A percentile compares a stretch with the other conserved stretches of the same genome.
These are phyloP conservation scores for Globisporangium paddicum DNA, from an alignment of 352 stramenopile species.

Conservation along the genomic window DNA sequence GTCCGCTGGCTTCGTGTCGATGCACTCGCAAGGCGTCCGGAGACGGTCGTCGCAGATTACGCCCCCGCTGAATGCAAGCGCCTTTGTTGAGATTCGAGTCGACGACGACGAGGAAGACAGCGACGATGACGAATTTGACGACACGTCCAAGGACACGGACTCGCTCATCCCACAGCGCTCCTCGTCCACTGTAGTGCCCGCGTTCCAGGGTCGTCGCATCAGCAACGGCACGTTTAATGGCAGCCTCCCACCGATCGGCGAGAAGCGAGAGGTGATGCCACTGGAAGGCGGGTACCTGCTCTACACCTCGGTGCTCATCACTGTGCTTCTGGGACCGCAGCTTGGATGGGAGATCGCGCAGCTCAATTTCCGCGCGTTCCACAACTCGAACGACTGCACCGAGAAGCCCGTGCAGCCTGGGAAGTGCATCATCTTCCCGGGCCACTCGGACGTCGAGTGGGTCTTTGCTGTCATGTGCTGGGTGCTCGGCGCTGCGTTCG, in stretches of 20 bases:
- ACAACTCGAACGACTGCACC: constrained; percentile 30
- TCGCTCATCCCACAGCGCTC: constrained; percentile 3
- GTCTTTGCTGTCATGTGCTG: constrained; percentile 30
- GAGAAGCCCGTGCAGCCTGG: constrained; percentile 18
- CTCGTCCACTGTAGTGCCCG: constrained; percentile 1
- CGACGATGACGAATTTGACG: not conserved
- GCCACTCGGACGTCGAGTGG: constrained; percentile 33
- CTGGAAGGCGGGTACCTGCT: constrained; percentile 22
- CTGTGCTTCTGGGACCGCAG: constrained; percentile 29
- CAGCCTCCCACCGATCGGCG: constrained; percentile 1
- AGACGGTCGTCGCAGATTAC: constrained; percentile 12
- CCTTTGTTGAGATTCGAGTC: constrained; percentile 9
- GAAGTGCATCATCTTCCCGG: constrained; percentile 34
- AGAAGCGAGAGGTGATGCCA: constrained; percentile 1
- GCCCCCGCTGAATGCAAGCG: not conserved
- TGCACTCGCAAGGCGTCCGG: constrained; percentile 10
- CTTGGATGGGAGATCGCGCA: constrained; percentile 40
- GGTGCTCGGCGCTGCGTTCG: constrained; percentile 31
- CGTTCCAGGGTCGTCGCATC: constrained; percentile 3
- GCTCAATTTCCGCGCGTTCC: constrained; percentile 36
- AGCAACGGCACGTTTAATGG: constrained; percentile 6
- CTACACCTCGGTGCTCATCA: constrained; percentile 32
- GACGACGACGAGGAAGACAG: not conserved
- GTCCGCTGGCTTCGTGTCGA: not conserved
- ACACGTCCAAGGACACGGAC: constrained; percentile 8